A percentile compares a stretch with the other conserved stretches of the same genome.
phyloP scores from a whole-genome alignment of 116 monocot species.

The Papilionanthe hybrid region DNA sequence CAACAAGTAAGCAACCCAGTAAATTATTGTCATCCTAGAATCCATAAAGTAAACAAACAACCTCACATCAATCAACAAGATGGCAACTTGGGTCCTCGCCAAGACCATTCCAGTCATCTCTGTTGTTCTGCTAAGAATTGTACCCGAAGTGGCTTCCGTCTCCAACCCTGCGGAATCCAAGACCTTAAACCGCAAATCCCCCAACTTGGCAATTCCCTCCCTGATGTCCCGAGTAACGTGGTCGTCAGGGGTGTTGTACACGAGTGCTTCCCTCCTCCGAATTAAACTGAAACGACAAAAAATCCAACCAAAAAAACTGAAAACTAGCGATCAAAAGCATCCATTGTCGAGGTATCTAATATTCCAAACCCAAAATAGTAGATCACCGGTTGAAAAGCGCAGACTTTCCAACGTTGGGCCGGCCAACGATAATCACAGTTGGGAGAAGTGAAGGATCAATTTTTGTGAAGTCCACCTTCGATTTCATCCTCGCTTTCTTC shows the following conservation, averaged over 20 bases:
- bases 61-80: constrained; percentile 96
- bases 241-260: constrained; percentile 90
- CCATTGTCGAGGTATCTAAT: background rate
- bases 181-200: constrained; percentile 88
- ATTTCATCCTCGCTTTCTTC: constrained; percentile 29
- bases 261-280: constrained; percentile 91
- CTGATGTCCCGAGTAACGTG: constrained; percentile 94
- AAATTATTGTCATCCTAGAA: background rate
- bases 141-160: constrained; percentile 77
- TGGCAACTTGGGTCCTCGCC: constrained; percentile 67
- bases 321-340: background rate
- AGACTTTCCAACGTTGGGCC: constrained; percentile 98
- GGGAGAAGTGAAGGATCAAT: constrained; percentile 63
- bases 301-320: background rate
- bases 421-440: constrained; percentile 88
- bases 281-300: constrained; percentile 34
- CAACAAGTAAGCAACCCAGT: constrained; percentile 1
- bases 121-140: constrained; percentile 71
- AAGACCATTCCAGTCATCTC: constrained; percentile 77
- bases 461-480: constrained; percentile 71
- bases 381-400: constrained; percentile 91
- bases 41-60: constrained; percentile 14
- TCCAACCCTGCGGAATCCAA: constrained; percentile 94
- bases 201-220: constrained; percentile 87
- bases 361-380: background rate